phyloP scores from a whole-genome alignment of 371 early-diverging fungal genomes.

The Blyttiomyces sp. region DNA sequence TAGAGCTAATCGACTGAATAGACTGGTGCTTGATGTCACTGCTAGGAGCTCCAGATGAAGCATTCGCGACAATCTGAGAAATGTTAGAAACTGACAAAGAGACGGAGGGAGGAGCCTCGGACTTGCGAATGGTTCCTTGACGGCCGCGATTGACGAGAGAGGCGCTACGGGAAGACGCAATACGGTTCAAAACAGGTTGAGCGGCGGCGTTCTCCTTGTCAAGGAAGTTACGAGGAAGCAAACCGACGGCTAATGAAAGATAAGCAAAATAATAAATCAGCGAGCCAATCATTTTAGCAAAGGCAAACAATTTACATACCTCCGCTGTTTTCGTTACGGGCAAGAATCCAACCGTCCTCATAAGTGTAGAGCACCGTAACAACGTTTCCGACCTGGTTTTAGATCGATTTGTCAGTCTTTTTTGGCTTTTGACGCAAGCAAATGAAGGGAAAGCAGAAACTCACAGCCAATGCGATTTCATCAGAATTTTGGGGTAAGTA shows the following conservation, averaged over 20 bases:
- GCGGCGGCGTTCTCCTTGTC: background rate
- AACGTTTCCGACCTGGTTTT: background rate
- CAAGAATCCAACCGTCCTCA: constrained; percentile 3
- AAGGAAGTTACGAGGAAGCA: constrained; percentile 1
- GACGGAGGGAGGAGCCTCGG: background rate
- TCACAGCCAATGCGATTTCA: background rate
- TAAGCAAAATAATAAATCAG: background rate
- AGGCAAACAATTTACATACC: too few relatives aligned
- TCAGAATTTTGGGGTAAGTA: background rate
- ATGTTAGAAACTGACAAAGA: background rate
- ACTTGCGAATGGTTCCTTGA: background rate
- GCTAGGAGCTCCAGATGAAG: background rate
- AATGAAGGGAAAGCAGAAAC: too few relatives aligned
- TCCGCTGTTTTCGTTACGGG: background rate
- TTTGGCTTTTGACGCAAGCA: too few relatives aligned
- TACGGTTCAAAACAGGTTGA: background rate
- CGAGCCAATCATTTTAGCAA: too few relatives aligned
- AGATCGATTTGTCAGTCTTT: too few relatives aligned
- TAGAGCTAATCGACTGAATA: too few relatives aligned
- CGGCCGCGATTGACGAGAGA: background rate
- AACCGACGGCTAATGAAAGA: background rate
- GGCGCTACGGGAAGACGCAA: background rate
- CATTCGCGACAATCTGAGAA: background rate
- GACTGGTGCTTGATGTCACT: background rate
- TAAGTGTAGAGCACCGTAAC: background rate